A percentile compares a stretch with the other conserved stretches of the same genome.
Evolutionary conservation across 2,329 filamentous ascomycete species (phyloP).

Genomic region (Aspergillus unguis): DNA sequence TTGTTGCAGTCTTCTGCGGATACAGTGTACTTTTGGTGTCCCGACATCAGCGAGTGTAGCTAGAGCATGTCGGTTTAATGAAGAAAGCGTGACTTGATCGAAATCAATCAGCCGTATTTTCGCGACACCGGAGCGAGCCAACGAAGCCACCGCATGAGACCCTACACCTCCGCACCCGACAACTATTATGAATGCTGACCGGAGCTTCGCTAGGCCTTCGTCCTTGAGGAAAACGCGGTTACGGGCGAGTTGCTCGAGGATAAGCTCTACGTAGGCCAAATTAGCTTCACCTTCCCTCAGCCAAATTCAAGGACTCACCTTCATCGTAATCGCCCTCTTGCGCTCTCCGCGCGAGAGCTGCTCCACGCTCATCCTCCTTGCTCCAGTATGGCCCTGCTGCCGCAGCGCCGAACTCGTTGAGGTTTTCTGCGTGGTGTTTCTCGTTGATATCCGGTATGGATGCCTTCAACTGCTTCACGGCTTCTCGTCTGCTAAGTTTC

Average conservation of each 20-base stretch:
- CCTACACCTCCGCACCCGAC: conserved; percentile 94
- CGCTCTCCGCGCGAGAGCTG: conserved; percentile 57
- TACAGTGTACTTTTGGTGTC: conserved; percentile 82
- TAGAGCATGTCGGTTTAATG: conserved; percentile 91
- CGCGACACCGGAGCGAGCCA: conserved; percentile 86
- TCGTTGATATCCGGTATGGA: conserved; percentile 58
- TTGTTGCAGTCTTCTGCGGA: conserved; percentile 75
- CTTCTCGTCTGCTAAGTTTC: conserved; percentile 53
- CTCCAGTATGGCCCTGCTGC: conserved; percentile 29
- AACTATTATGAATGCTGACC: conserved; percentile 77
- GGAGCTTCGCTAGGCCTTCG: conserved; percentile 73
- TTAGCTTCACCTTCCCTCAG: background rate
- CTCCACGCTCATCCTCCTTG: conserved; percentile 57
- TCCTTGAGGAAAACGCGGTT: conserved; percentile 88
- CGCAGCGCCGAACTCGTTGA: conserved; percentile 50
- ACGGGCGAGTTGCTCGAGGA: conserved; percentile 88
- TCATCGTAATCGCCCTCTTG: conserved; percentile 64
- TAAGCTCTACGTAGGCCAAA: conserved; percentile 59
- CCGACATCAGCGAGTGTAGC: conserved; percentile 93
- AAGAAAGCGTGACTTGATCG: conserved; percentile 93
- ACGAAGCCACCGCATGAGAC: conserved; percentile 81
- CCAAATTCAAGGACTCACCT: conserved; percentile 34
- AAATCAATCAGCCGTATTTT: conserved; percentile 89
- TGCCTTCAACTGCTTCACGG: conserved; percentile 57
- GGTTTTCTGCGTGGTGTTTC: conserved; percentile 50